These are phyloP conservation scores for Salix viminalis DNA, from an alignment of 345 rosid genomes.

Conservation along the genomic window DNA sequence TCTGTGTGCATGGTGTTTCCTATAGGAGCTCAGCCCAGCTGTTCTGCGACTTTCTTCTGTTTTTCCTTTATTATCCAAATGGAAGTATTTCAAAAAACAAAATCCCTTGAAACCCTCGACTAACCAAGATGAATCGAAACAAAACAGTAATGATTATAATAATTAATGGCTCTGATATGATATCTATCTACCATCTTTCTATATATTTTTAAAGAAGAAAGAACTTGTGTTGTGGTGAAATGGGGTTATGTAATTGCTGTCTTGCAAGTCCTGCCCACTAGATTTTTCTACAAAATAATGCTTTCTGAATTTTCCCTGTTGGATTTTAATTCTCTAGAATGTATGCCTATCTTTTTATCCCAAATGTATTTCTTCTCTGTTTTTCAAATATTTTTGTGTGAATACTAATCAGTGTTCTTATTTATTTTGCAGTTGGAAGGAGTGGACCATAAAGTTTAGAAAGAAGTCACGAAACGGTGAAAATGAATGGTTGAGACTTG, in stretches of 20 bases:
- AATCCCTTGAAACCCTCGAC: too few species aligned
- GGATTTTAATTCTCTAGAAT: background rate
- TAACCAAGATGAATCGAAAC: too few species aligned
- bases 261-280: background rate
- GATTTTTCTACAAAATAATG: background rate
- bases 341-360: background rate
- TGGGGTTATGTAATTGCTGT: background rate
- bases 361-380: background rate
- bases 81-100: background rate
- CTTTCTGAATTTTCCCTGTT: background rate
- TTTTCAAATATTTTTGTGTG: background rate
- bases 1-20: constrained; percentile 5
- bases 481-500: constrained; percentile 18
- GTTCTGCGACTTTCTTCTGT: background rate
- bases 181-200: too few species aligned
- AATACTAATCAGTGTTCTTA: constrained; percentile 5
- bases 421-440: constrained; percentile 25
- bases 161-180: too few species aligned
- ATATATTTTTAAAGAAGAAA: too few species aligned
- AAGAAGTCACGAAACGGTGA: background rate
- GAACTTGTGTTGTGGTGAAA: too few species aligned
- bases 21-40: background rate
- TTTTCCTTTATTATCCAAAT: background rate
- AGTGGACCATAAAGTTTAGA: constrained; percentile 21
- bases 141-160: too few species aligned